Base-by-base conservation (phyloP, 1,139 yeast genomes). In the Protomyces inundatus region DNA sequence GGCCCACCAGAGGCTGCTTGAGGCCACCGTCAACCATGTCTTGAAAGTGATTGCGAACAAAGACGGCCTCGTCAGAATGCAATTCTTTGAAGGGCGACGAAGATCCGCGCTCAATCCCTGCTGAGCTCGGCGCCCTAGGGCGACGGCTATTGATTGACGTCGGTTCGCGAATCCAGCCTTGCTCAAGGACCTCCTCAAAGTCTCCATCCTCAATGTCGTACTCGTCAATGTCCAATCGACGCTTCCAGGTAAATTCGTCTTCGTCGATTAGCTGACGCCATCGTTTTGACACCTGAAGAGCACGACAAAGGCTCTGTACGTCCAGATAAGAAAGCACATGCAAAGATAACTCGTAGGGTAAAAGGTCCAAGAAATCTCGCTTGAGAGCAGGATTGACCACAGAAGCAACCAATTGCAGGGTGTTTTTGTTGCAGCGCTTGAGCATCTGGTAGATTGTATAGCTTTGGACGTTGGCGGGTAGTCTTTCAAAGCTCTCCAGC, bases 311-410 rank as follows among this genome's bases (percentile, higher is more conserved):
- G 2, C 95, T 83, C 62, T 77, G 74, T 68, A 82, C 81, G 71
- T 89, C 95, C 61, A 93, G 77, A 66, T 82, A 81, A 1, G 82
- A 77, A 63, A 95, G 77, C n/a, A 93, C 84, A 61, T 84, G 81
- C 70, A 82, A 78, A 1, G 90, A 76, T n/a, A 93, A 79, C 72
- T 93, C 98, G 2, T 83, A 73, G 0, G 99, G 98, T 34, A 93
- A 76, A 64, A 81, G 78, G 32, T 84, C 75, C 12, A 93, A 74
- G 54, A 93, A 76, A 72, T 93, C 98, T 69, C 95, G 81, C 69
- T 83, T 82, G 71, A 93, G 80, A 23, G 86, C 82, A 45, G 79
- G 78, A 58, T 82, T 81, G 30, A 93, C 80, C 9, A 83, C 72
- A 30, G 83, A 82, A 46, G 84, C 81, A 64, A 93, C 76, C 42